Percentiles rank a stretch among this genome's conserved stretches.
Evolutionary conservation across 2,329 filamentous ascomycete species (phyloP).

Genomic region (Albophoma yamanashiensis): DNA sequence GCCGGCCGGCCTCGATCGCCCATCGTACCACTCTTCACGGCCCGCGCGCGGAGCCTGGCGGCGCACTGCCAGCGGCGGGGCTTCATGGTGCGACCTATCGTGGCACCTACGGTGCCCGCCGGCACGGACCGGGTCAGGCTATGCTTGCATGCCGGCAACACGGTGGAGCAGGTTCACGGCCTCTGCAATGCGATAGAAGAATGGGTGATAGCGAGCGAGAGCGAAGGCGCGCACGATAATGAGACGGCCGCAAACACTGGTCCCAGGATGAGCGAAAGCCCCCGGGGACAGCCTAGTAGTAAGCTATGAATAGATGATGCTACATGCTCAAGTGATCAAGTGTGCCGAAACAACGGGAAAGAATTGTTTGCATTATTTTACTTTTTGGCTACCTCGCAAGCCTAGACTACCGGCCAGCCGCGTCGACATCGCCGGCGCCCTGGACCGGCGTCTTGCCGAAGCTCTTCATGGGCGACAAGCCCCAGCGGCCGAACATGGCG

Average conservation of each 20-base stretch:
- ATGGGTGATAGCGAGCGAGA: slow-evolving; percentile 27
- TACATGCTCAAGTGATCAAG: background rate
- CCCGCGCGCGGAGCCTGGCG: slow-evolving; percentile 46
- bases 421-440: slow-evolving; percentile 7
- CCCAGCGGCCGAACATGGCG: slow-evolving; percentile 75
- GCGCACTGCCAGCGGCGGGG: slow-evolving; percentile 46
- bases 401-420: background rate
- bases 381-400: background rate
- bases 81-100: slow-evolving; percentile 53
- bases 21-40: slow-evolving; percentile 53
- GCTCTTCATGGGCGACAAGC: slow-evolving; percentile 64
- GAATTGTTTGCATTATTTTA: too few species aligned
- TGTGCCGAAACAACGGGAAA: too few species aligned
- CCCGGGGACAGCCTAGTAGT: background rate
- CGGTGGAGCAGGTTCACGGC: slow-evolving; percentile 40
- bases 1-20: slow-evolving; percentile 38
- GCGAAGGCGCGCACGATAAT: background rate
- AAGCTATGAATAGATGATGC: background rate
- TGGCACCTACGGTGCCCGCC: slow-evolving; percentile 55
- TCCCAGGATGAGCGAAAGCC: background rate
- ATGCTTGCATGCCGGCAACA: slow-evolving; percentile 60
- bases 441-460: slow-evolving; percentile 23
- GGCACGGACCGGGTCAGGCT: slow-evolving; percentile 55
- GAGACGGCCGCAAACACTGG: background rate
- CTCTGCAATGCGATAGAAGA: slow-evolving; percentile 35